Percentiles rank a stretch among this genome's conserved stretches.
Evolutionary conservation across 768 basidiomycete genomes (phyloP).

Genomic region (Cystobasidium tubakii): DNA sequence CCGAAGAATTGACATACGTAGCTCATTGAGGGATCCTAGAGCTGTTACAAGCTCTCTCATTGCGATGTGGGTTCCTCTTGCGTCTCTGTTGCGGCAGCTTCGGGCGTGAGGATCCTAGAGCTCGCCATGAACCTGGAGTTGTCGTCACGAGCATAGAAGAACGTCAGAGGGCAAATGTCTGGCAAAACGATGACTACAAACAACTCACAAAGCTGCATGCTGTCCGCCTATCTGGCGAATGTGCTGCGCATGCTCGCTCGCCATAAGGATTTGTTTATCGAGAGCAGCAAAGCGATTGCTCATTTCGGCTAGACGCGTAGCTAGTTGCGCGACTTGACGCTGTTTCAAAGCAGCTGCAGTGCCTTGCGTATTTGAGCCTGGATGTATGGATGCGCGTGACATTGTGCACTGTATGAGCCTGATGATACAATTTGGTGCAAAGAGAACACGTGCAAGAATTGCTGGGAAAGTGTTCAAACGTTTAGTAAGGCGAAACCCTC

Average conservation of each 20-base stretch:
- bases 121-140: slow-evolving; percentile 10
- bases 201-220: slow-evolving; percentile 23
- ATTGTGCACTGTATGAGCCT: too few species aligned
- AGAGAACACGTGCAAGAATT: neutral
- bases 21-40: too few species aligned
- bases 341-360: slow-evolving; percentile 19
- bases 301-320: slow-evolving; percentile 13
- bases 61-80: neutral
- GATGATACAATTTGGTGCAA: neutral
- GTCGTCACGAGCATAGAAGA: neutral
- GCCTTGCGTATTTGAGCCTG: neutral
- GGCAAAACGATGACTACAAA: neutral
- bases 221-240: slow-evolving; percentile 10
- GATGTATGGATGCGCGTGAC: slow-evolving; percentile 11
- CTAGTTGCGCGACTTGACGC: slow-evolving; percentile 24
- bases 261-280: slow-evolving; percentile 20
- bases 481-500: too few species aligned
- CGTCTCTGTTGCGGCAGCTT: neutral
- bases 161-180: neutral
- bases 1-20: too few species aligned
- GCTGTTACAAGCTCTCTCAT: neutral
- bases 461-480: too few species aligned
- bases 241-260: slow-evolving; percentile 12
- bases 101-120: slow-evolving; percentile 7
- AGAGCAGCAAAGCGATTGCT: slow-evolving; percentile 3